These are phyloP conservation scores for Cercophora samala DNA, from an alignment of 495 filamentous ascomycete species.

Conservation along the genomic window DNA sequence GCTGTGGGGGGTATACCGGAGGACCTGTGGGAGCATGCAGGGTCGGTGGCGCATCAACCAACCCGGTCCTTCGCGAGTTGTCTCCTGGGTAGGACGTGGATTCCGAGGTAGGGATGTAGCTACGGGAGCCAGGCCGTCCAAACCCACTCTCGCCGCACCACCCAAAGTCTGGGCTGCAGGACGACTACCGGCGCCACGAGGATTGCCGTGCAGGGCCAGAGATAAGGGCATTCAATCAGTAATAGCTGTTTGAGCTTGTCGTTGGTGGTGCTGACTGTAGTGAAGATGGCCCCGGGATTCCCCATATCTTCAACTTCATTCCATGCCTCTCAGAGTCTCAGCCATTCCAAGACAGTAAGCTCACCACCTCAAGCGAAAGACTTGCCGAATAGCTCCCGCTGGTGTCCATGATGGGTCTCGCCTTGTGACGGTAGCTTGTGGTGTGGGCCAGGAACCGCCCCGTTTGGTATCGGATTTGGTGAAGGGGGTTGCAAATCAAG, in stretches of 20 bases:
- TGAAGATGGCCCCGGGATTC: background rate
- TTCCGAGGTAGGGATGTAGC: background rate
- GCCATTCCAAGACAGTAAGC: background rate
- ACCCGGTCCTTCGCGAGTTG: background rate
- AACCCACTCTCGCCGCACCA: background rate
- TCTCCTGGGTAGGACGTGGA: background rate
- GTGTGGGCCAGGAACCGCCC: background rate
- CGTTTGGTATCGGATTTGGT: background rate
- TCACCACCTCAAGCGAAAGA: background rate
- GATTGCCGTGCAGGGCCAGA: constrained; percentile 28
- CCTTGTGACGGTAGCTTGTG: background rate
- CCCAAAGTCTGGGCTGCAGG: constrained; percentile 16
- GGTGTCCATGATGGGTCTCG: background rate
- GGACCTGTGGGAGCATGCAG: constrained; percentile 16
- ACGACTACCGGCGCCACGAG: constrained; percentile 27
- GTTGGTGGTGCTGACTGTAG: constrained; percentile 10
- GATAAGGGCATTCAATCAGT: constrained; percentile 35
- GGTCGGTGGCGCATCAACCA: constrained; percentile 1
- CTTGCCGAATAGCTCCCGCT: background rate
- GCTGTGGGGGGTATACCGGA: background rate
- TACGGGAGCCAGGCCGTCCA: background rate
- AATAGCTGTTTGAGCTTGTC: constrained; percentile 27
- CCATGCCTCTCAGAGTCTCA: too few relatives aligned
- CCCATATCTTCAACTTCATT: too few relatives aligned
- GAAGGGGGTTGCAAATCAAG: background rate